A percentile compares a stretch with the other conserved stretches of the same genome.
phyloP scores from a whole-genome alignment of 2,329 filamentous ascomycete species.

The Laburnicola sp. region DNA sequence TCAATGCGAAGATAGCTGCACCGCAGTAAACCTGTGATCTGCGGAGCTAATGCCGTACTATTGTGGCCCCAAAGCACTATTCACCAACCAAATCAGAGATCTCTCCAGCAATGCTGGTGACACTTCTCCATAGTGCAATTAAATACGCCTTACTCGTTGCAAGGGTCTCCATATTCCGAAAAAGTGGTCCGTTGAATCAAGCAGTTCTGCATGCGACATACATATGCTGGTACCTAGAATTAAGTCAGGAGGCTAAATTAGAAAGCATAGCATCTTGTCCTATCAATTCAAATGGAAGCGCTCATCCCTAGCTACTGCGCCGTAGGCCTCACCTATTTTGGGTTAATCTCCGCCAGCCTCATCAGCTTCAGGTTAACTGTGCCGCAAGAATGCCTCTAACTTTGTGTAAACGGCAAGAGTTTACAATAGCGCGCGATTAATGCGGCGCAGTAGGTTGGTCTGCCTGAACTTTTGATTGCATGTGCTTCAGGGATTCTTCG shows the following conservation, averaged over 20 bases:
- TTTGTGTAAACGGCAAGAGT: not conserved
- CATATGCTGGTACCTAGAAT: not conserved
- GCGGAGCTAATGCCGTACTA: too few relatives aligned
- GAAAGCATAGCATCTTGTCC: not conserved
- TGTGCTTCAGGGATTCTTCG: not conserved
- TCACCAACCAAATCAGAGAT: not conserved
- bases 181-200: not conserved
- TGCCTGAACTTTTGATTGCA: not conserved
- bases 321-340: not conserved
- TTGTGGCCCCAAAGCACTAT: not conserved
- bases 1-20: too few relatives aligned
- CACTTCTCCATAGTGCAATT: not conserved
- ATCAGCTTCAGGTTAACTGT: not conserved
- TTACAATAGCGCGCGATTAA: slow-evolving; percentile 1
- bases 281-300: not conserved
- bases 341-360: not conserved
- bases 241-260: not conserved
- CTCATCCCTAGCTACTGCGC: not conserved
- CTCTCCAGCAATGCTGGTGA: not conserved
- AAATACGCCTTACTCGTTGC: not conserved
- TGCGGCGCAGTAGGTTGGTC: not conserved
- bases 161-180: not conserved
- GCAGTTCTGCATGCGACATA: not conserved
- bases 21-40: too few relatives aligned
- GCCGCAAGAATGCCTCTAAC: not conserved